Conservation (phyloP, 176 grass and related monocot genomes). For the Elymus sibiricus region DNA sequence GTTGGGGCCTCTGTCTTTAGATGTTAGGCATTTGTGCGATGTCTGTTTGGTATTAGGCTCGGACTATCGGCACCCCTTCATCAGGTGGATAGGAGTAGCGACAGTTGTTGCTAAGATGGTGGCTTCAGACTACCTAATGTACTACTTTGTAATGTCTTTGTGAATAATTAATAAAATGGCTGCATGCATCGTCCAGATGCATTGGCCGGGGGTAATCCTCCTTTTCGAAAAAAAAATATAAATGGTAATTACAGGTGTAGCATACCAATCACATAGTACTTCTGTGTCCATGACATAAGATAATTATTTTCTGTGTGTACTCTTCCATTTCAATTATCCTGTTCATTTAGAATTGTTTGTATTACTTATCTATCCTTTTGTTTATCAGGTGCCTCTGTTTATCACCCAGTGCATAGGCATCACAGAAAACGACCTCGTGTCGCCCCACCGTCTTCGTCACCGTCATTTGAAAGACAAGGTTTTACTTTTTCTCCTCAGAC, state of each 20-base stretch:
- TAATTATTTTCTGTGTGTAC: background rate
- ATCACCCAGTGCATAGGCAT: constrained; percentile 38
- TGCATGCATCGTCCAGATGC: too few species aligned
- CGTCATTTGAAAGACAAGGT: constrained; percentile 57
- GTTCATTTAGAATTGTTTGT: background rate
- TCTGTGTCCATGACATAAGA: background rate
- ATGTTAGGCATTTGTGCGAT: too few species aligned
- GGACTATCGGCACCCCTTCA: too few species aligned
- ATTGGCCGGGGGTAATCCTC: too few species aligned
- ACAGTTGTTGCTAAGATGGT: too few species aligned
- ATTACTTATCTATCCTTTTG: background rate
- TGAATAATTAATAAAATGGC: too few species aligned
- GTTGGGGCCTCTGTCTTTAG: too few species aligned
- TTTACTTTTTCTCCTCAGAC: constrained; percentile 21
- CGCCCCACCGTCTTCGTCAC: constrained; percentile 31
- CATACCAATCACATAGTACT: background rate
- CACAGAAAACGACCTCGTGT: constrained; percentile 40
- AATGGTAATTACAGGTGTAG: background rate
- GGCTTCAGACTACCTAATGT: too few species aligned
- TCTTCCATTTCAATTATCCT: background rate
- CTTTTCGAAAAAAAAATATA: too few species aligned
- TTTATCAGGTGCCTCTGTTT: constrained; percentile 27
- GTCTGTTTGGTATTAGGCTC: too few species aligned
- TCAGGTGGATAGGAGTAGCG: too few species aligned
- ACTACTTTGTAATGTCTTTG: too few species aligned